Evolutionary conservation across 2,329 filamentous ascomycete genomes (phyloP), one percentile per base, ranked within the genome.

Genomic region (Sclerotinia nivalis): DNA sequence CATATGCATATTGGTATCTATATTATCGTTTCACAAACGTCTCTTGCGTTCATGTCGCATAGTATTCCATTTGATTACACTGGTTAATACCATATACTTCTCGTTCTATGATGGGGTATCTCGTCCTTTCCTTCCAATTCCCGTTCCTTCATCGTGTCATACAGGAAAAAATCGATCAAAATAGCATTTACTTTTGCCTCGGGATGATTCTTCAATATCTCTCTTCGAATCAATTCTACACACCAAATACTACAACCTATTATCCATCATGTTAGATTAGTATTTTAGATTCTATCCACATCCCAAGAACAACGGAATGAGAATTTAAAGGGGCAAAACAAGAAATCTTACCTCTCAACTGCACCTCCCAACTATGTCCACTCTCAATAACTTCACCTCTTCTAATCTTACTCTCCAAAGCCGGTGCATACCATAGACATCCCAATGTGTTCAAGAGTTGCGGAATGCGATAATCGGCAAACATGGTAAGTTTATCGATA

Each of bases 401-500:
- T 45, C 86, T 85, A 75, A 99, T 90, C 22, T 89, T 86, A 47
- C 86, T 84, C 65, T 93, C 89, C 58, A 99, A 82, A 0, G 89
- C 86, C 0, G 96, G 96, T 73, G 92, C 94, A 81, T 96, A 97
- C 76, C 87, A 88, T 64, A 99, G 82, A 70, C 93, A 95, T 25
- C 92, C 92, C 58, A 98, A 84, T 13, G 89, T 88, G 76, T 94
- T 89, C 47, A 99, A 86, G 75, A 97, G 96, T 81, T 99, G 96
- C 20, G 96, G 96, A 68, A 99, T 91, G 56, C 96, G 91, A 79
- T 99, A 99, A 82, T 99, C 96, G 77, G 96, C 94, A 83, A 99
- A 99, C 90, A 98, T 98, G 71, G 96, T 99, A 76, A 99, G 91
- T 79, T 93, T 93, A 81, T 96, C 91, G 75, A 99, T 97, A 78